These are phyloP conservation scores for Capsicum baccatum DNA, from an alignment of 257 asterid genomes.

Conservation along the genomic window DNA sequence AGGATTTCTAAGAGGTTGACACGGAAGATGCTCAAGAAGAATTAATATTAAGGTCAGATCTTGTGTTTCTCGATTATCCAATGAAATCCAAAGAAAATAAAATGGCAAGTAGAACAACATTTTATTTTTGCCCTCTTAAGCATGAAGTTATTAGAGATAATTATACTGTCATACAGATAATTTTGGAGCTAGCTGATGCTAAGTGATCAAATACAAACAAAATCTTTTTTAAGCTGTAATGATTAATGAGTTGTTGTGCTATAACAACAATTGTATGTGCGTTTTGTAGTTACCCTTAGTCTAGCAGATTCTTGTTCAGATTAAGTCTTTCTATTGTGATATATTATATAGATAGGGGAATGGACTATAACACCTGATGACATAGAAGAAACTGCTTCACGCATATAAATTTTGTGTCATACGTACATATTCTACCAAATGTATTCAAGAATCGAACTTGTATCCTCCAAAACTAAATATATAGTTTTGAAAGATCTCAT, in stretches of 20 bases:
- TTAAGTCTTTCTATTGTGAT: background rate
- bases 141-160: background rate
- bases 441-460: too few relatives aligned
- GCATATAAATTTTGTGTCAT: background rate
- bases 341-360: background rate
- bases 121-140: background rate
- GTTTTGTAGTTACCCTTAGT: background rate
- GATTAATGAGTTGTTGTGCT: too few relatives aligned
- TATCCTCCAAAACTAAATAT: too few relatives aligned
- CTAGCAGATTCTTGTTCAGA: background rate
- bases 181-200: too few relatives aligned
- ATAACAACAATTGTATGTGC: background rate
- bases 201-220: too few relatives aligned
- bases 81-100: background rate
- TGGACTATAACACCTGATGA: background rate
- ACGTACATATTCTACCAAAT: too few relatives aligned
- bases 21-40: background rate
- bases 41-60: slow-evolving; percentile 1
- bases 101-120: too few relatives aligned
- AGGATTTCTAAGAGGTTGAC: slow-evolving; percentile 40
- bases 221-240: too few relatives aligned
- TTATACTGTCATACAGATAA: background rate
- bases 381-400: background rate
- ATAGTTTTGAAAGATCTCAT: too few relatives aligned
- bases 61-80: background rate